These are phyloP conservation scores for Diaporthe ilicicola DNA, from an alignment of 2,329 filamentous ascomycete genomes.

Conservation along the genomic window DNA sequence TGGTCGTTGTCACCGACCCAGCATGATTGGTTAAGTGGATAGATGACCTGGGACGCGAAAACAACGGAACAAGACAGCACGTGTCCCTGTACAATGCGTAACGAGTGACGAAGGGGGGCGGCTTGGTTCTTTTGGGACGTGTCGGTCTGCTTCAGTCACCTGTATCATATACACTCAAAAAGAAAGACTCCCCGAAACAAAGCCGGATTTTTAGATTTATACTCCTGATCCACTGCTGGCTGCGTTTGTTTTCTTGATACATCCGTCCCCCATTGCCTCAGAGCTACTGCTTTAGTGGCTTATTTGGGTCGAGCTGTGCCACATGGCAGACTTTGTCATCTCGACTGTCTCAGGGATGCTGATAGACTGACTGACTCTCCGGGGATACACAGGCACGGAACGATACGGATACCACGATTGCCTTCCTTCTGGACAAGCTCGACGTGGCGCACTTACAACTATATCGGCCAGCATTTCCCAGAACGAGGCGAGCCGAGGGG, in stretches of 20 bases:
- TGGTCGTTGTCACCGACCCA: neutral
- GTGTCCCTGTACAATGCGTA: conserved; percentile 19
- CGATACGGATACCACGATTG: too few species aligned
- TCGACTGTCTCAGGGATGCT: neutral
- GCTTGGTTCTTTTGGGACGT: conserved; percentile 5
- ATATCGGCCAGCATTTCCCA: neutral
- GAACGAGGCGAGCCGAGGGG: neutral
- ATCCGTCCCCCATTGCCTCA: neutral
- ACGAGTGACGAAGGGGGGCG: neutral
- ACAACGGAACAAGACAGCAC: neutral
- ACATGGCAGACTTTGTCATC: neutral
- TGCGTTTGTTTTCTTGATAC: neutral
- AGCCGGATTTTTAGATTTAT: conserved; percentile 30
- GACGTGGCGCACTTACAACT: neutral
- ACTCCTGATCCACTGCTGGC: neutral
- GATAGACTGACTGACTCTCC: neutral
- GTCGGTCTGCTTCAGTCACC: conserved; percentile 21
- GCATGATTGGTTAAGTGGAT: neutral
- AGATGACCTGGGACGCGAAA: neutral
- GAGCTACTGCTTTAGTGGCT: too few species aligned
- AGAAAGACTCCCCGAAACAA: conserved; percentile 19
- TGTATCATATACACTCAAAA: conserved; percentile 31
- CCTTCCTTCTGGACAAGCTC: neutral
- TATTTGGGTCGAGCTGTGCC: too few species aligned
- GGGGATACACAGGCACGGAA: neutral